Evolutionary conservation across 805 yeast species (phyloP).

Genomic region (Saccharomycopsis guyanensis): DNA sequence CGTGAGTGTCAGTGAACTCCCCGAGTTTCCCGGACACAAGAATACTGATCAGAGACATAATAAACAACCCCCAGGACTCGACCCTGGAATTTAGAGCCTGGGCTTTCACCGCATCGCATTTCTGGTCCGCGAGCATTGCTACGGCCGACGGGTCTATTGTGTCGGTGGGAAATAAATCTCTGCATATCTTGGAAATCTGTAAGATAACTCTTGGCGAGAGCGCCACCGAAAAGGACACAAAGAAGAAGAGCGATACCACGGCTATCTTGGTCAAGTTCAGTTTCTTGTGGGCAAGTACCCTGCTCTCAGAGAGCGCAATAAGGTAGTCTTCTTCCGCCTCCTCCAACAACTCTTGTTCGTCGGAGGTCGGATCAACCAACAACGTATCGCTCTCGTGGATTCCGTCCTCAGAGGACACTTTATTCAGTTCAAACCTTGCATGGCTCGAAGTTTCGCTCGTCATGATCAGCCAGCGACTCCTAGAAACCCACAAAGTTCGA

Average conservation of each 20-base stretch:
- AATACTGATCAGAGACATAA: constrained; percentile 38
- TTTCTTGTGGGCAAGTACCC: constrained; percentile 36
- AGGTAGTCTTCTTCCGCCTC: neutral
- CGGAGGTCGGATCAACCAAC: neutral
- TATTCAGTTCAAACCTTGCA: no score
- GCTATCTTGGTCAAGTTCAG: constrained; percentile 52
- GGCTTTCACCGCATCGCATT: constrained; percentile 34
- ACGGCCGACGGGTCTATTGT: constrained; percentile 1
- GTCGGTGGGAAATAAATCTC: constrained; percentile 28
- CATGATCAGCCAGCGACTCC: no score
- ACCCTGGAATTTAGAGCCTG: constrained; percentile 42
- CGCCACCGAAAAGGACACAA: constrained; percentile 35
- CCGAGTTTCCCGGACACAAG: constrained; percentile 58
- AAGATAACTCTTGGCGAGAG: constrained; percentile 33
- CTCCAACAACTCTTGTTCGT: neutral
- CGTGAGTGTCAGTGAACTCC: constrained; percentile 54
- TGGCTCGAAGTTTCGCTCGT: no score
- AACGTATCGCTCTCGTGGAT: neutral
- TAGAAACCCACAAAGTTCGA: no score
- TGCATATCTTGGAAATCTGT: constrained; percentile 36
- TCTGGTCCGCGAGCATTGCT: constrained; percentile 16
- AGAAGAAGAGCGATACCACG: constrained; percentile 32
- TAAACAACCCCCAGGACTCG: constrained; percentile 36
- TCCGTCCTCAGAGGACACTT: no score
- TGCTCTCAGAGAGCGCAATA: neutral